Evolutionary conservation across 176 grass and related monocot species (phyloP).

Genomic region (Aegilops tauschii): DNA sequence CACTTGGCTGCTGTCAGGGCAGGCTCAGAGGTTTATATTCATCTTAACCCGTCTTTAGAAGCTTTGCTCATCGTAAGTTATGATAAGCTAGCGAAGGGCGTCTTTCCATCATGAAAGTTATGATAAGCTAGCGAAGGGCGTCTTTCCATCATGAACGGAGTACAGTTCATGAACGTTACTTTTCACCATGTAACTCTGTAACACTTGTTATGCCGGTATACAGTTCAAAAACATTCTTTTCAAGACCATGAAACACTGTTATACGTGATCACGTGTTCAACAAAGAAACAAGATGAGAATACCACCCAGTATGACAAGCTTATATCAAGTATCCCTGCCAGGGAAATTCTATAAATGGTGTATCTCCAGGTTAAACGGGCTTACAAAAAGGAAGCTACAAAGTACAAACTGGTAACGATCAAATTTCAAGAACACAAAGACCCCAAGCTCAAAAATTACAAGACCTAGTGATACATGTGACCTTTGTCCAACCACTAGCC

Average conservation of each 20-base stretch:
- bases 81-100: not conserved
- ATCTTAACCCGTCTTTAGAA: not conserved
- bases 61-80: not conserved
- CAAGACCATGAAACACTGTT: not conserved
- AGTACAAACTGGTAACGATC: not conserved
- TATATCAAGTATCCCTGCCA: not conserved
- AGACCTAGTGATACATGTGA: not conserved
- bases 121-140: not conserved
- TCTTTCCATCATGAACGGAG: not conserved
- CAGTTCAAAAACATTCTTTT: not conserved
- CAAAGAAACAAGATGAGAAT: not conserved
- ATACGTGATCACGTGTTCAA: not conserved
- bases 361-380: not conserved
- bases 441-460: not conserved
- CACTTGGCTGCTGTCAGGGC: not conserved
- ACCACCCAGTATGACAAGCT: not conserved
- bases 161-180: not conserved
- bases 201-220: not conserved
- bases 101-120: not conserved
- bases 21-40: not conserved
- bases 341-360: not conserved
- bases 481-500: not conserved
- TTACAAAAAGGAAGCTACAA: not conserved
- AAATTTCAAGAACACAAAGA: not conserved
- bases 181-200: not conserved